phyloP scores from a whole-genome alignment of 2,329 filamentous ascomycete genomes.

The Xylaria sp. region DNA sequence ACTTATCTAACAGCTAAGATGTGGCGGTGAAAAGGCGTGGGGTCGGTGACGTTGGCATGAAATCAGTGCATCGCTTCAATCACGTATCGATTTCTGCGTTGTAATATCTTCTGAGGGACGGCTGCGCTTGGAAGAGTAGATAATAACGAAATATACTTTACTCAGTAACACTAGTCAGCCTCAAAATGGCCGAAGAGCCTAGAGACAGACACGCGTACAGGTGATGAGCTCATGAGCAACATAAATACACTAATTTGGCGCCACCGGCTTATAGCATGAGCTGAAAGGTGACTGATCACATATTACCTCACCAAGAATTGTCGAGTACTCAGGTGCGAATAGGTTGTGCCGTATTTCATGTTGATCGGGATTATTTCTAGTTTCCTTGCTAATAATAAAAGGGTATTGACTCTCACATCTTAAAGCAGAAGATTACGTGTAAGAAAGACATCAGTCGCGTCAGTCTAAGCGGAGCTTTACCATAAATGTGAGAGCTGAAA shows the following conservation, averaged over 20 bases:
- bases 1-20: background rate
- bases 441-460: background rate
- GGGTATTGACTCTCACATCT: background rate
- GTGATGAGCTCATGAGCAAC: background rate
- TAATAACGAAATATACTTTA: background rate
- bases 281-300: constrained; percentile 3
- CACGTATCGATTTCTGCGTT: background rate
- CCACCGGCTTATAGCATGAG: background rate
- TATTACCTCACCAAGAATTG: background rate
- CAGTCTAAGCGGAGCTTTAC: background rate
- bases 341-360: background rate
- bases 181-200: background rate
- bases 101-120: background rate
- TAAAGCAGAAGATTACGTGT: background rate
- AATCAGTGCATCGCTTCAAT: background rate
- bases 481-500: constrained; percentile 3
- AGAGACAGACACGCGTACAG: background rate
- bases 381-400: background rate
- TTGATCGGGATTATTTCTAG: background rate
- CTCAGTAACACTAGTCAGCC: background rate
- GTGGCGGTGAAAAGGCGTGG: background rate
- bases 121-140: background rate
- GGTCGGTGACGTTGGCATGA: background rate
- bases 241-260: background rate
- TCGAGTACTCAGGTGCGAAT: background rate